Evolutionary conservation across 257 asterid species (phyloP), one percentile per base, ranked within the genome.

Genomic region (Capsicum chinense): DNA sequence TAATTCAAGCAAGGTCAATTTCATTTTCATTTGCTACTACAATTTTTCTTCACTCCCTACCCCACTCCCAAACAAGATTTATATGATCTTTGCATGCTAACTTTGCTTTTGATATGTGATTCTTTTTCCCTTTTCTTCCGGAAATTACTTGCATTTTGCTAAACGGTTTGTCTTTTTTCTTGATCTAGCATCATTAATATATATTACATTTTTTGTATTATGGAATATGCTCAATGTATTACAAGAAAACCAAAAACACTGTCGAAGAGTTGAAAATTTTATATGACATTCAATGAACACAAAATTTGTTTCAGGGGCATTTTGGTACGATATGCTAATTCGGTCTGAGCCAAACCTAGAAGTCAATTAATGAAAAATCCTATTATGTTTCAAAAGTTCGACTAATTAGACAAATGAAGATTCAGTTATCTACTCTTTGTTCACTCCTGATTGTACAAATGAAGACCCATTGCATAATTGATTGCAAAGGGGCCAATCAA

Each of bases 121-220:
- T 39, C 15, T 68, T 68, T 68, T 39, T 17, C 79, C 79, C 19
- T 69, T 42, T 47, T n/a, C 12, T 69, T 9, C 56, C 1, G 2
- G 52, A 68, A 69, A 35, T 67, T 67, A 67, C 14, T 67, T 67
- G 74, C 19, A 39, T 39, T 39, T 69, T 69, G 79, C 79, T 42
- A 69, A 42, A 69, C 56, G 0, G 33, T 42, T 39, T 15, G 17
- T 42, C 56, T 39, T 69, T 69, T 69, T 69, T 69, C 56, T 69
- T 12, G 54, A 69, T 69, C 21, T 69, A 3, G 54, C 6, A 66
- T 69, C 79, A 68, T 37, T 9, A 44, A 16, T 68, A 68, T n/a
- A 35, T 15, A 37, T 35, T 16, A 68, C 26, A 67, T 0, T 68
- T 39, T 37, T 68, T 16, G 54, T 37, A 42, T 69, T 15, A 42